Percentiles rank a stretch among this genome's conserved stretches.
phyloP scores from a whole-genome alignment of 1,284 basidiomycete genomes.

The Hortiboletus rubellus region DNA sequence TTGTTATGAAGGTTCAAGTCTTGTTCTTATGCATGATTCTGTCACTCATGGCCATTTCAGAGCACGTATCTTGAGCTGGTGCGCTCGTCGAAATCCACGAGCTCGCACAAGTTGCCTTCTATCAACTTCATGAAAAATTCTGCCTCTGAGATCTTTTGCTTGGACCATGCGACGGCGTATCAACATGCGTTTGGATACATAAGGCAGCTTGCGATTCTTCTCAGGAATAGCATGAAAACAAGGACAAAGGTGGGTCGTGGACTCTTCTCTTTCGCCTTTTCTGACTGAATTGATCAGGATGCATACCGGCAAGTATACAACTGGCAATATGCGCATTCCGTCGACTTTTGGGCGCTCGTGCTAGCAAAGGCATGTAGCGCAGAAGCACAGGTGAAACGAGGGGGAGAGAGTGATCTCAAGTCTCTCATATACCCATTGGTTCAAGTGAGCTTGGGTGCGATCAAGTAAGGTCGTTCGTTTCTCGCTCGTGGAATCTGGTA shows the following conservation, averaged over 20 bases:
- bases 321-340: constrained; percentile 96
- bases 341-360: constrained; percentile 96
- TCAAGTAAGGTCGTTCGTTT: constrained; percentile 61
- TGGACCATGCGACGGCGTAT: constrained; percentile 77
- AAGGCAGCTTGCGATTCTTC: constrained; percentile 91
- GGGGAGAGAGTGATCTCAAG: constrained; percentile 76
- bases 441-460: constrained; percentile 91
- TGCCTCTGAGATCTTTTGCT: constrained; percentile 87
- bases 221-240: constrained; percentile 89
- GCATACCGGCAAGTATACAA: constrained; percentile 94
- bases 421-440: constrained; percentile 94
- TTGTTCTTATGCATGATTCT: neutral
- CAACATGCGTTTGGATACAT: constrained; percentile 98
- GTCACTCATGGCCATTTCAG: constrained; percentile 39
- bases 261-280: constrained; percentile 6
- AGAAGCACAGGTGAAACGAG: constrained; percentile 51
- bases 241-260: constrained; percentile 66
- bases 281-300: constrained; percentile 51
- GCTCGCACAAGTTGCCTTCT: constrained; percentile 84
- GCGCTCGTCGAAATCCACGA: constrained; percentile 81
- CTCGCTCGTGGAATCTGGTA: neutral
- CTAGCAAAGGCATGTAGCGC: constrained; percentile 78
- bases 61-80: constrained; percentile 86
- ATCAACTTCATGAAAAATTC: constrained; percentile 99
- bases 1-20: constrained; percentile 75